Evolutionary conservation across 2,329 filamentous ascomycete species (phyloP).

Genomic region (Fusarium compactum): DNA sequence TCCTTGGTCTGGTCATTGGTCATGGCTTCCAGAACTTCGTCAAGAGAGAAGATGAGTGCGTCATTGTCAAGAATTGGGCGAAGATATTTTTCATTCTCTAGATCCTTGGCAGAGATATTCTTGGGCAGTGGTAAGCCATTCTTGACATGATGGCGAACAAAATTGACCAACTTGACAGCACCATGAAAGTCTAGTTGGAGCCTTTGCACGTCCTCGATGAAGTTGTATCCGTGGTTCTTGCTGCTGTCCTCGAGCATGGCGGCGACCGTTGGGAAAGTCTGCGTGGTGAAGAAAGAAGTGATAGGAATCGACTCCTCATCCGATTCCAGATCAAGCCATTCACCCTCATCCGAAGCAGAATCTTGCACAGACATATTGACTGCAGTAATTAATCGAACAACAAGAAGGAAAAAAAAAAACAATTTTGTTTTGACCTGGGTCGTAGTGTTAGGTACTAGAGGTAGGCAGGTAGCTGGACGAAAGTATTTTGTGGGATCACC

Average conservation of each 20-base stretch:
- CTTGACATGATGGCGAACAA: conserved; percentile 63
- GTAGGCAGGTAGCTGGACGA: conserved; percentile 12
- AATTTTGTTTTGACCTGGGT: conserved; percentile 7
- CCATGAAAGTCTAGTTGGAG: conserved; percentile 78
- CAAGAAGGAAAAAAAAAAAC: conserved; percentile 52
- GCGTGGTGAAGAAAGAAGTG: conserved; percentile 75
- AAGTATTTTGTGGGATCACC: conserved; percentile 48
- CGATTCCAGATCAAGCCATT: conserved; percentile 68
- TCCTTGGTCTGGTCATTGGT: conserved; percentile 56
- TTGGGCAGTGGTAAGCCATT: conserved; percentile 63
- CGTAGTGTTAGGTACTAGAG: background rate
- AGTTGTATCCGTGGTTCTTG: conserved; percentile 74
- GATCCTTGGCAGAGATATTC: conserved; percentile 69
- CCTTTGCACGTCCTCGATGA: conserved; percentile 68
- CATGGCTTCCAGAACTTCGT: conserved; percentile 70
- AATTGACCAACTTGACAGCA: conserved; percentile 81
- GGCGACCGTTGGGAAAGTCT: conserved; percentile 71
- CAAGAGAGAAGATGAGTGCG: conserved; percentile 86
- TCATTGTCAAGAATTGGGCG: conserved; percentile 91
- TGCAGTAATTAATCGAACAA: conserved; percentile 51
- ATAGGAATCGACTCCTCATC: conserved; percentile 73
- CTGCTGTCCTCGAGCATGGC: conserved; percentile 78
- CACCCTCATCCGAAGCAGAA: conserved; percentile 58
- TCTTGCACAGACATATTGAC: conserved; percentile 47
- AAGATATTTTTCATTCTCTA: conserved; percentile 84